phyloP scores from a whole-genome alignment of 176 grass and related monocot genomes.

The Bothriochloa decipiens region DNA sequence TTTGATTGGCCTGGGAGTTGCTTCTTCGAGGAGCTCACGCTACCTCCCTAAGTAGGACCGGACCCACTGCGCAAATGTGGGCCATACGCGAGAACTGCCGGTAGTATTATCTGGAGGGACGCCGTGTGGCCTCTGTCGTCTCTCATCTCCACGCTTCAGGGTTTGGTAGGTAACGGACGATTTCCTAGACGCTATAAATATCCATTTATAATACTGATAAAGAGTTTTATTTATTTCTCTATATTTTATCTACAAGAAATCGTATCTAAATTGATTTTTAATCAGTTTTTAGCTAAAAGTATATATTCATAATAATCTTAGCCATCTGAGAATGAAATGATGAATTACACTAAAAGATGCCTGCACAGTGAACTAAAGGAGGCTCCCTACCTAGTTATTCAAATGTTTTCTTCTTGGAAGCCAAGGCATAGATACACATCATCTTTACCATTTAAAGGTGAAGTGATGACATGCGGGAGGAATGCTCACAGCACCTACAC shows the following conservation, averaged over 20 bases:
- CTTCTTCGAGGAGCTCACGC: slow-evolving; percentile 56
- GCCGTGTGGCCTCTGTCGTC: background rate
- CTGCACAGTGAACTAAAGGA: no score
- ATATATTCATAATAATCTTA: background rate
- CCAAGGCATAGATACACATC: no score
- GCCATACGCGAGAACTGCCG: slow-evolving; percentile 33
- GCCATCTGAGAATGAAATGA: background rate
- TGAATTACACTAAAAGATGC: background rate
- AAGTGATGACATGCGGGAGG: no score
- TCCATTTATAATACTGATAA: background rate
- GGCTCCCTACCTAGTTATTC: no score
- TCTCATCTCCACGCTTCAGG: background rate
- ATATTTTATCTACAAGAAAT: background rate
- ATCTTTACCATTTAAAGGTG: background rate
- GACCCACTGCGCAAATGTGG: slow-evolving; percentile 36
- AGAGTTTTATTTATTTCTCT: background rate
- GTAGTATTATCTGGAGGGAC: slow-evolving; percentile 26
- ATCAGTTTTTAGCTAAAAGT: background rate
- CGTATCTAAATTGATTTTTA: background rate
- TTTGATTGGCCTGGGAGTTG: slow-evolving; percentile 40
- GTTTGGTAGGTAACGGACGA: background rate
- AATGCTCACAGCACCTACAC: no score
- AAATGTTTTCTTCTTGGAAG: no score
- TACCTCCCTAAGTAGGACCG: slow-evolving; percentile 27
- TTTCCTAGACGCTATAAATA: background rate